Percentiles rank a stretch among this genome's conserved stretches.
phyloP scores from a whole-genome alignment of 768 basidiomycete species.

The Tricholoma flavovirens region DNA sequence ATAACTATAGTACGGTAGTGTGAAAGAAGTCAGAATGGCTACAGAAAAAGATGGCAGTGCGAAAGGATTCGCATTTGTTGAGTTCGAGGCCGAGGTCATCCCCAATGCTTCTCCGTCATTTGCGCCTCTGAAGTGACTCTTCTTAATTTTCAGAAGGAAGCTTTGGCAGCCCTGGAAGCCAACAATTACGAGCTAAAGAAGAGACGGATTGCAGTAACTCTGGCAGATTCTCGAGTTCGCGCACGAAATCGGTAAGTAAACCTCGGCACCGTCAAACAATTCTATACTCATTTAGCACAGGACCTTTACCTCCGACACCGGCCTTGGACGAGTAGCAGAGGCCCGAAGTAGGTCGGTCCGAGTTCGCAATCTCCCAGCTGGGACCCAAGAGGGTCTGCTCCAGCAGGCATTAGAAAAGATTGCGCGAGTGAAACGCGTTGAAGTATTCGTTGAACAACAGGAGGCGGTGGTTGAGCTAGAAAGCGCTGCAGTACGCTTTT shows the following conservation, averaged over 20 bases:
- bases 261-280: neutral
- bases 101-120: neutral
- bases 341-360: constrained; percentile 67
- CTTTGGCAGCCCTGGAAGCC: constrained; percentile 62
- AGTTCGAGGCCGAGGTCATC: constrained; percentile 78
- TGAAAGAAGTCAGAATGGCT: constrained; percentile 80
- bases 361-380: constrained; percentile 66
- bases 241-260: constrained; percentile 44
- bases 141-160: constrained; percentile 49
- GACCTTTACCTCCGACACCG: constrained; percentile 44
- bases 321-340: constrained; percentile 51
- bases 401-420: constrained; percentile 87
- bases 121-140: neutral
- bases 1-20: constrained; percentile 59
- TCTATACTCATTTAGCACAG: constrained; percentile 18
- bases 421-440: constrained; percentile 62
- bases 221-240: constrained; percentile 69
- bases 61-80: constrained; percentile 90
- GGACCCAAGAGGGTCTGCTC: constrained; percentile 83
- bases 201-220: constrained; percentile 83
- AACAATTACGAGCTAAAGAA: constrained; percentile 89
- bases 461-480: constrained; percentile 66
- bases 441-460: constrained; percentile 57
- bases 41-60: constrained; percentile 62
- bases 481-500: constrained; percentile 46